Evolutionary conservation across 2,329 filamentous ascomycete species (phyloP).

Genomic region (Balansia obtecta): DNA sequence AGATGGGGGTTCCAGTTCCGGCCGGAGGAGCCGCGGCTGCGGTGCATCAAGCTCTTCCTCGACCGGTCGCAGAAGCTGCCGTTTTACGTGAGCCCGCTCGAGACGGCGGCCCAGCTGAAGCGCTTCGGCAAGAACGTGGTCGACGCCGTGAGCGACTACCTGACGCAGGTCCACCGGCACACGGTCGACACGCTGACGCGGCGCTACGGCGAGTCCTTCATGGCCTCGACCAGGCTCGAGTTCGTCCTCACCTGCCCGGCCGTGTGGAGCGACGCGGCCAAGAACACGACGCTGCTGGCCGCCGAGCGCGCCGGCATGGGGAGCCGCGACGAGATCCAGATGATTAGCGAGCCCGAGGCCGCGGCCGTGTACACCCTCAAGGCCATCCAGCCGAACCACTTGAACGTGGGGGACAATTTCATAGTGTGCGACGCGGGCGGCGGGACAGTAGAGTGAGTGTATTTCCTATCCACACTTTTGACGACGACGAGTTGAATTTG

Average conservation of each 20-base stretch:
- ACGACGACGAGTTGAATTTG: too few species aligned
- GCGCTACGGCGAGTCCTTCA: slow-evolving; percentile 67
- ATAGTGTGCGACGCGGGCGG: slow-evolving; percentile 51
- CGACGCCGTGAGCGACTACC: slow-evolving; percentile 68
- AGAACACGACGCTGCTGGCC: slow-evolving; percentile 67
- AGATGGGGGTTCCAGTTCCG: slow-evolving; percentile 81
- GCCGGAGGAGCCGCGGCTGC: slow-evolving; percentile 61
- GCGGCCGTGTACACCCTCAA: slow-evolving; percentile 71
- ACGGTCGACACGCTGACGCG: slow-evolving; percentile 67
- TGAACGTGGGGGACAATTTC: slow-evolving; percentile 55
- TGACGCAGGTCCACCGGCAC: slow-evolving; percentile 63
- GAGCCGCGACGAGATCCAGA: slow-evolving; percentile 53
- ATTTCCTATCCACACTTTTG: too few species aligned
- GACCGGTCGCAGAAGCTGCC: slow-evolving; percentile 71
- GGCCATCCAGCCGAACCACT: slow-evolving; percentile 63
- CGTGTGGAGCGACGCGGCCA: slow-evolving; percentile 77
- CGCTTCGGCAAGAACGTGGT: slow-evolving; percentile 65
- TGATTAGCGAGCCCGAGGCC: slow-evolving; percentile 72
- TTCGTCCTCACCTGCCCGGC: slow-evolving; percentile 74
- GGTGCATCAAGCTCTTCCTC: slow-evolving; percentile 76
- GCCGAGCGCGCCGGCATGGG: slow-evolving; percentile 73
- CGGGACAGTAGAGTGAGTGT: slow-evolving; percentile 54
- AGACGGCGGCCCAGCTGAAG: slow-evolving; percentile 65
- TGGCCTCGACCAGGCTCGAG: slow-evolving; percentile 62
- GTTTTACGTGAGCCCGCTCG: slow-evolving; percentile 66